A percentile compares a stretch with the other conserved stretches of the same genome.
These are phyloP conservation scores for Candida tammaniensis DNA, from an alignment of 805 yeast species.

Conservation along the genomic window DNA sequence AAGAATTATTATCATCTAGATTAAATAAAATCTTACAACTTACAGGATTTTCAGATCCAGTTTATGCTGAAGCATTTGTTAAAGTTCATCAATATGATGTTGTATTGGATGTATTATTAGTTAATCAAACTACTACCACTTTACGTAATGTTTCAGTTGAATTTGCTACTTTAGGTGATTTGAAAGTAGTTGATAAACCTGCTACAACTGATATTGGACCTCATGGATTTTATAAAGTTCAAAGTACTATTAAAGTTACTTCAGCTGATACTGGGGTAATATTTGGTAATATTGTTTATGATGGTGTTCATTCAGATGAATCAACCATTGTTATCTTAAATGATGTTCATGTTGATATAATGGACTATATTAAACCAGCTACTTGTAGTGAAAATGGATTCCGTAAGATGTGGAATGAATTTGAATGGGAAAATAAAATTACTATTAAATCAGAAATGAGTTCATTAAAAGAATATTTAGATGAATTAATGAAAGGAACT, in stretches of 20 bases:
- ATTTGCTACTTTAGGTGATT: conserved; percentile 93
- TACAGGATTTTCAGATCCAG: conserved; percentile 98
- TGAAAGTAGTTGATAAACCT: conserved; percentile 91
- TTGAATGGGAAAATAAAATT: conserved; percentile 99
- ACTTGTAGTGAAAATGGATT: conserved; percentile 82
- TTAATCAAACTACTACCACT: conserved; percentile 90
- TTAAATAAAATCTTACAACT: conserved; percentile 85
- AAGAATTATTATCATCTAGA: conserved; percentile 68
- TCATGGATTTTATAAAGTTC: conserved; percentile 91
- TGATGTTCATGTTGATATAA: conserved; percentile 92
- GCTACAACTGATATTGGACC: conserved; percentile 89
- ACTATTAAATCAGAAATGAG: conserved; percentile 71
- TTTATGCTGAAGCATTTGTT: conserved; percentile 95
- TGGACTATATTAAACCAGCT: conserved; percentile 98
- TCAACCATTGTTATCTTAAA: conserved; percentile 86
- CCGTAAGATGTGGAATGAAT: conserved; percentile 98
- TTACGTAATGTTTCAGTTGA: conserved; percentile 89
- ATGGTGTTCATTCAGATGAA: conserved; percentile 91
- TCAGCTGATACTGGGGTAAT: conserved; percentile 98
- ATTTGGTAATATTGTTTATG: conserved; percentile 95
- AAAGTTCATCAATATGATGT: conserved; percentile 97
- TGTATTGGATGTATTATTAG: conserved; percentile 86
- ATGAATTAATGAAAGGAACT: conserved; percentile 73
- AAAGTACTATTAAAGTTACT: conserved; percentile 88
- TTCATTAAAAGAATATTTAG: conserved; percentile 73